Evolutionary conservation across 768 basidiomycete genomes (phyloP), one percentile per base, ranked within the genome.

Genomic region (Mycena pura): DNA sequence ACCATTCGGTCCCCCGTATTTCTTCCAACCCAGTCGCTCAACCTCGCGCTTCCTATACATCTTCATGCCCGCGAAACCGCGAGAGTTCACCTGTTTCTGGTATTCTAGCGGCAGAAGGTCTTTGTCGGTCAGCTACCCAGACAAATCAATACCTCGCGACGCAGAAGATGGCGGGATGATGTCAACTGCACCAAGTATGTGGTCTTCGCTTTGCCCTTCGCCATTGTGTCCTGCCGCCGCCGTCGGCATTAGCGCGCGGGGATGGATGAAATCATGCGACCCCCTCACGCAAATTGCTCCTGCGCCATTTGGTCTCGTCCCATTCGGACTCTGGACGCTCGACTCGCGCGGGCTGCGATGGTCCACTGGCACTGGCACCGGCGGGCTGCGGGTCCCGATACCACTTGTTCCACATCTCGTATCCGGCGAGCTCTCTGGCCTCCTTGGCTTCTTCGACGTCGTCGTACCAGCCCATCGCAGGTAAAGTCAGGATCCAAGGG

Each of bases 241-340:
- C n/a, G 31, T 8, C 10, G 13, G 3, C 15, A 13, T 8, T 24
- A 19, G 11, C 15, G 14, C 7, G 25, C 19, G 21, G 19, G 17
- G 15, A 27, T 11, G 36, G n/a, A 11, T n/a, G n/a, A 24, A 28
- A 45, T 17, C 7, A 40, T 2, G 21, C 14, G 15, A 62, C 60
- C 25, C 48, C 60, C 0, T 62, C 60, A 11, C 40, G 53, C 2
- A 62, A 36, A 28, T 62, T 62, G 34, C 19, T 62, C 28, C 51
- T 62, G 53, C 60, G 52, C 60, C 60, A 62, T 27, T 62, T 62
- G 47, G 5, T 45, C 39, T 62, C 60, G 27, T 62, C 60, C 60
- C 60, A 62, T 32, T 62, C 60, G 5, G 60, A 43, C 53, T 62
- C 60, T 11, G 60, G 54, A 10, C 34, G 52, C 47, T 62, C 60